Evolutionary conservation across 306 rosid species (phyloP).

Genomic region (Begonia peltatifolia): DNA sequence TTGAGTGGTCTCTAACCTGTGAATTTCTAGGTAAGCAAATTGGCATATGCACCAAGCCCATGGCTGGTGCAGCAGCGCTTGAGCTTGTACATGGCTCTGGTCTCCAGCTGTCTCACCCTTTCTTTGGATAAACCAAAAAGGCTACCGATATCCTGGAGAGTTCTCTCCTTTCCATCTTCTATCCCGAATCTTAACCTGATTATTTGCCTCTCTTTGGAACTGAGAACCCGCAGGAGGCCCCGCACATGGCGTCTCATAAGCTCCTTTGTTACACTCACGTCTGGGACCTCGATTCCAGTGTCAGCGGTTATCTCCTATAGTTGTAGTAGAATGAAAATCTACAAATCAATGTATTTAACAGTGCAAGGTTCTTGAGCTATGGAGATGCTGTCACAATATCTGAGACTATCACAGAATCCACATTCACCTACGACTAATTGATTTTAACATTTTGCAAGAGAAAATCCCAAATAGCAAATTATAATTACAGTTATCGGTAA

Average conservation of each 20-base stretch:
- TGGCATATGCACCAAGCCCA: slow-evolving; percentile 52
- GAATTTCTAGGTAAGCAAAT: slow-evolving; percentile 35
- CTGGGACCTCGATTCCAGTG: slow-evolving; percentile 45
- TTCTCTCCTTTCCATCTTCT: slow-evolving; percentile 46
- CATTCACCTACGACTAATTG: too few species aligned
- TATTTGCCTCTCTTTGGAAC: slow-evolving; percentile 49
- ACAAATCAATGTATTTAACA: not conserved
- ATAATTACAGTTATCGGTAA: not conserved
- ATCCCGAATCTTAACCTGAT: slow-evolving; percentile 75
- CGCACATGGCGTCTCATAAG: slow-evolving; percentile 69
- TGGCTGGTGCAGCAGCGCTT: slow-evolving; percentile 45
- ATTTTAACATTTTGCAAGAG: not conserved
- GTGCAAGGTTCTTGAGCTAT: not conserved
- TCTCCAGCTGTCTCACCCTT: slow-evolving; percentile 58
- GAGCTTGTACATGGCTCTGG: slow-evolving; percentile 55
- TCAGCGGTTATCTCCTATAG: slow-evolving; percentile 87
- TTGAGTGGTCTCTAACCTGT: not conserved
- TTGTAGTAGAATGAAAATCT: slow-evolving; percentile 1
- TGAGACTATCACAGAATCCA: too few species aligned
- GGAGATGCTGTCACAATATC: too few species aligned
- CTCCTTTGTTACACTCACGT: slow-evolving; percentile 43
- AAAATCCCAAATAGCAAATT: not conserved
- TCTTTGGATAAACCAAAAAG: slow-evolving; percentile 56
- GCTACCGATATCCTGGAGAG: slow-evolving; percentile 47
- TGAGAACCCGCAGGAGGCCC: slow-evolving; percentile 40